Conservation (phyloP, 495 filamentous ascomycete species). For the Talaromyces adpressus region DNA sequence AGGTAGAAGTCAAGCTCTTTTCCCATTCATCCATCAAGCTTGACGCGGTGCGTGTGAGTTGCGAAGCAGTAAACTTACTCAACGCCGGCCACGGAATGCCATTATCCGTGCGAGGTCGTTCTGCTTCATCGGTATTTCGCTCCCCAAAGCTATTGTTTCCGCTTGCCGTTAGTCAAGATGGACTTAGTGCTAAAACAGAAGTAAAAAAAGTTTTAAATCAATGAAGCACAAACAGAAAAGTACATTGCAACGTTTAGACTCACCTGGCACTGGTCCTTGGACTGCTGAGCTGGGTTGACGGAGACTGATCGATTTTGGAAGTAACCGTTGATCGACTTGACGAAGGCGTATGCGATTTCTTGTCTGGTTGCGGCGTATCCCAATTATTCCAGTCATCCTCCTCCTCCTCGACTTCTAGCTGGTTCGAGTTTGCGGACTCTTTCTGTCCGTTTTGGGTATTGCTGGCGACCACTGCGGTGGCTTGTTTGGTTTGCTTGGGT, state of each 20-base stretch:
- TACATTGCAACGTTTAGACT: conserved; percentile 16
- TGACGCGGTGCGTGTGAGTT: conserved; percentile 61
- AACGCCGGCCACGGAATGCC: conserved; percentile 64
- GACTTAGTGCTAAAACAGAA: not conserved
- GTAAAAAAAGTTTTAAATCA: not conserved
- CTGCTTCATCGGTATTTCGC: conserved; percentile 19
- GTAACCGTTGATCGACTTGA: conserved; percentile 40
- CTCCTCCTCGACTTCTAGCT: conserved; percentile 34
- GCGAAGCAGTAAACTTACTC: conserved; percentile 56
- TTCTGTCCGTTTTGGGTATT: conserved; percentile 26
- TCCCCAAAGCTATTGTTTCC: conserved; percentile 32
- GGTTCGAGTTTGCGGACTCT: conserved; percentile 27
- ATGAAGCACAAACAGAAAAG: not conserved
- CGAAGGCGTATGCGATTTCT: conserved; percentile 34
- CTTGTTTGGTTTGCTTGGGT: conserved; percentile 20
- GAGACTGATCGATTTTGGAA: conserved; percentile 38
- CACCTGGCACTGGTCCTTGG: conserved; percentile 50
- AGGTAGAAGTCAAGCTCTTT: conserved; percentile 32
- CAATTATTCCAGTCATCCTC: conserved; percentile 63
- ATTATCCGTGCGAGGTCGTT: conserved; percentile 18
- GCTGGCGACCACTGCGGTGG: conserved; percentile 20
- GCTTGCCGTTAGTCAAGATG: conserved; percentile 5
- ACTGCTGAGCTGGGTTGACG: conserved; percentile 39
- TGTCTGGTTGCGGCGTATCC: conserved; percentile 51
- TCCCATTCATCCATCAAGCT: conserved; percentile 80